These are phyloP conservation scores for Scedosporium dehoogii DNA, from an alignment of 2,329 filamentous ascomycete species.

Conservation along the genomic window DNA sequence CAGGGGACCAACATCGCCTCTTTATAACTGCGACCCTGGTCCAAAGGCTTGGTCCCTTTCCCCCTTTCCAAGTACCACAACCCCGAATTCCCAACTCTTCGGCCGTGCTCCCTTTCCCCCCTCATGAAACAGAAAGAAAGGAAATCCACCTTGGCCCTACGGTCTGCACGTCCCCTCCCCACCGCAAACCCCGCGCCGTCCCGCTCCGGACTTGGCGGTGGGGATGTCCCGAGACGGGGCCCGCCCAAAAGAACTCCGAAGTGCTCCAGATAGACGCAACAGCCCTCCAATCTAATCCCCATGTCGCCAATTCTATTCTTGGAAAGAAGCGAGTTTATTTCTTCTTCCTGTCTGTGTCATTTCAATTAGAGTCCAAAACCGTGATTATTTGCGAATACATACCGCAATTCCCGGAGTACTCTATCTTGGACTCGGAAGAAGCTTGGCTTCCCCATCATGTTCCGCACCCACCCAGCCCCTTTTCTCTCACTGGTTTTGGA, in stretches of 20 bases:
- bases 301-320: not conserved
- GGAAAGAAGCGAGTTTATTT: not conserved
- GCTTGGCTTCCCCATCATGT: not conserved
- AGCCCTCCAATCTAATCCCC: too few species aligned
- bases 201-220: constrained; percentile 1
- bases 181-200: not conserved
- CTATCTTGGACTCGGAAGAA: not conserved
- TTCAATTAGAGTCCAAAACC: too few species aligned
- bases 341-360: too few species aligned
- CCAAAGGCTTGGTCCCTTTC: too few species aligned
- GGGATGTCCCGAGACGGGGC: not conserved
- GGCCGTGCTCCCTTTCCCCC: too few species aligned
- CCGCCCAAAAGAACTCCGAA: not conserved
- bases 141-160: too few species aligned
- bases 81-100: too few species aligned
- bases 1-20: too few species aligned
- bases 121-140: too few species aligned
- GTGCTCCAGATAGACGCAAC: not conserved
- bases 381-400: too few species aligned
- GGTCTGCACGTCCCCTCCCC: not conserved
- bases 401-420: not conserved
- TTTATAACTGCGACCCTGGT: too few species aligned
- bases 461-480: not conserved
- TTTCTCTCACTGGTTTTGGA: not conserved
- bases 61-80: too few species aligned